Base-by-base conservation (phyloP, 2,329 filamentous ascomycete genomes). In the Neofusicoccum kwambonambiense region DNA sequence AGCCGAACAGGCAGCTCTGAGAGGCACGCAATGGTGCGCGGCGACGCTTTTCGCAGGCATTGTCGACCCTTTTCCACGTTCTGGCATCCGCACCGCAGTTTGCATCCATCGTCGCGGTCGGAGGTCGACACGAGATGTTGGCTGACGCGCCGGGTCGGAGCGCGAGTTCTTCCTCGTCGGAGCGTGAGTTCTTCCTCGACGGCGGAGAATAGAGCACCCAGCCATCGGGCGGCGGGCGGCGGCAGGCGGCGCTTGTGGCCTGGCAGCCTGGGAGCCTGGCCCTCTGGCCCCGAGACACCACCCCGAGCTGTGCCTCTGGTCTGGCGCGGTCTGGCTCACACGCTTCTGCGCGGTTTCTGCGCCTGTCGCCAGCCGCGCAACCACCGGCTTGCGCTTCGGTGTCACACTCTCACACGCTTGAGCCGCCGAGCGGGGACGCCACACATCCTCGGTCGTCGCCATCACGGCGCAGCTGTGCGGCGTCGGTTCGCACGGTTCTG, bases 1-100 rank as follows among this genome's bases (percentile, higher is more conserved):
- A 64, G 54, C 63, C 63, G 63, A 64, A 64, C 37, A 22, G 50
- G 39, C 50, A 64, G 62, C 39, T 41, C 41, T 64, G 39, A 50
- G 42, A 41, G 50, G 62, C 62, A 56, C 62, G 62, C 50, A 50
- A 41, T 37, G 34, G 31, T 39, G 62, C 39, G 42, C 37, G 31
- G 15, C 50, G 51, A 19, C 27, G 50, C 17, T 4, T 15, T 45
- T 37, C 7, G n/a, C 17, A 13, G 62, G 39, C 62, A 64, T 64
- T 35, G 39, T 64, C 39, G 62, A 31, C 50, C n/a, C 62, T 41
- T 39, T n/a, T 7, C 27, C 42, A 37, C 39, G 51, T 56, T 57
- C 42, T 13, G 50, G 34, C 51, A 15, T 31, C 19, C 51, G 61
- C 47, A 63, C 17, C 8, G 61, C 61, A 54, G 39, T 39, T 45